phyloP scores from a whole-genome alignment of 148 eudicot genomes.

The Rhododendron vialii region DNA sequence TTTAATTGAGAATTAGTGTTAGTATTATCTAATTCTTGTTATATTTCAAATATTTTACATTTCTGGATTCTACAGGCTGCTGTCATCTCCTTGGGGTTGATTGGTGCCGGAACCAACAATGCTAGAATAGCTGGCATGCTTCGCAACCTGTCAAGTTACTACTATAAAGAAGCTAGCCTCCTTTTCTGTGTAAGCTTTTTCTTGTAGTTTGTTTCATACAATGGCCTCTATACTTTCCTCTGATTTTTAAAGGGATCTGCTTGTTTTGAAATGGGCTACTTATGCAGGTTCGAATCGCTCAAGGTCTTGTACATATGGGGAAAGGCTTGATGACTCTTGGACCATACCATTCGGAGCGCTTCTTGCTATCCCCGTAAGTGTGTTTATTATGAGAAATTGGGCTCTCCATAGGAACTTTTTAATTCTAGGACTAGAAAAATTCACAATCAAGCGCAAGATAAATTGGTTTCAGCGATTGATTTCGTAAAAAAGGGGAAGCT shows the following conservation, averaged over 20 bases:
- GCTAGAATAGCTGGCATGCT: constrained; percentile 98
- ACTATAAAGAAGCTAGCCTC: constrained; percentile 83
- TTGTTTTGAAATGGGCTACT: constrained; percentile 1
- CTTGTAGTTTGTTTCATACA: not conserved
- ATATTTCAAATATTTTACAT: not conserved
- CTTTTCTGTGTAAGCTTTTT: constrained; percentile 69
- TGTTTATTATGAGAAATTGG: not conserved
- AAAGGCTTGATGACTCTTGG: constrained; percentile 86
- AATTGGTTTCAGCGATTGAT: not conserved
- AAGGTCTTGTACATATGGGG: constrained; percentile 93
- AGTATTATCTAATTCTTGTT: not conserved
- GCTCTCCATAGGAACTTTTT: not conserved
- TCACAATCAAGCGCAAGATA: not conserved
- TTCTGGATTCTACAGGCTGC: constrained; percentile 61
- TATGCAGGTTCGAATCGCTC: constrained; percentile 93
- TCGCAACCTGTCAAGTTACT: constrained; percentile 83
- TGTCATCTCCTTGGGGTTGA: constrained; percentile 81
- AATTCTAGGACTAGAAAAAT: not conserved
- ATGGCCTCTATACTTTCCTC: not conserved
- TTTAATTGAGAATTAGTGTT: not conserved
- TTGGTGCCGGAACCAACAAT: constrained; percentile 97
- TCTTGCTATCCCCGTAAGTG: constrained; percentile 85
- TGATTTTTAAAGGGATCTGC: not conserved
- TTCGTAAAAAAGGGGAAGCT: not conserved
- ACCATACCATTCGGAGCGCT: constrained; percentile 93